Base-by-base conservation (phyloP, 352 stramenopile genomes). In the Pseudoperonospora humuli region DNA sequence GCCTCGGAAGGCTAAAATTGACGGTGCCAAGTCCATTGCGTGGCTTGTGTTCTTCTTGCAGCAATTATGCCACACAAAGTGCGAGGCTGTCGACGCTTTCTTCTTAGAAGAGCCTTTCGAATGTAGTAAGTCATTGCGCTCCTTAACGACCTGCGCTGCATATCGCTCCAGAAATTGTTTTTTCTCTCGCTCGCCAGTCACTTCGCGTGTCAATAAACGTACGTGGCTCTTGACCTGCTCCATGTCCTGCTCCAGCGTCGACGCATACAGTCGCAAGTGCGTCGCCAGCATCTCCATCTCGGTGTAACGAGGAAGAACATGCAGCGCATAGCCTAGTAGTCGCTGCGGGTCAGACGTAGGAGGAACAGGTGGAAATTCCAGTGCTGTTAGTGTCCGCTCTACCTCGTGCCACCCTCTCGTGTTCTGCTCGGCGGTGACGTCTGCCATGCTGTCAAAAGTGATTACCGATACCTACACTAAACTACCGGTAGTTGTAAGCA, bases 221-320 rank as follows among this genome's bases (percentile, higher is more conserved):
- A 78, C 63, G 26, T 87, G 71, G 28, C 70, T 61, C 25, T 75
- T 71, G n/a, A 80, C 36, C 39, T 87, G 76, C 47, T 83, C 80
- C 43, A 89, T 65, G 37, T 89, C 76, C 42, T 87, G 74, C 62
- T 87, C 75, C 29, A 92, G 45, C 6, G 67, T 73, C 17, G 75
- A 76, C 18, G 69, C 55, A 37, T 92, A 76, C 46, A 92, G 49
- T 3, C 77, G 75, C 29, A 88, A 54, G 51, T 92, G 80, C 2
- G 75, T 89, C 40, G 64, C 39, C 38, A 82, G 55, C 67, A 89
- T 82, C 67, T 92, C 80, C 75, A 92, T 89, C 53, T 88, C 75
- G 0, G 64, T 76, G 49, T 84, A 92, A n/a, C 69, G 70, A 6
- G 80, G 80, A 29, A 86, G 39, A 34, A 92, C 83, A 21, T 67